Evolutionary conservation across 306 rosid species (phyloP), one percentile per base, ranked within the genome.

Genomic region (Purshia tridentata): DNA sequence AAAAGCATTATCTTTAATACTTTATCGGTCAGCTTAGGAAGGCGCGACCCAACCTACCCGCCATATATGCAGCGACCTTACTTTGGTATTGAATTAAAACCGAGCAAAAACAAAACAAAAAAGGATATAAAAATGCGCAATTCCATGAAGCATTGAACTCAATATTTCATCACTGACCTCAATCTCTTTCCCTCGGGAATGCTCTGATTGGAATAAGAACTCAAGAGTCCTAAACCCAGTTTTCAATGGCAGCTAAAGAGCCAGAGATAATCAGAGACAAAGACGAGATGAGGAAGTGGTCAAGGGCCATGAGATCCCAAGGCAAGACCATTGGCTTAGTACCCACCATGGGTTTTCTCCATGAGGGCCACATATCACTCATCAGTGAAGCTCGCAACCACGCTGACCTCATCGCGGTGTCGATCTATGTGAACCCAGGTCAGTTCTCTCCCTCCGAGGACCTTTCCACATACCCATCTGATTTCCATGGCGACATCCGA

Each of bases 291-390:
- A 83, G 97, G 75, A 70, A 72, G 48, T 94, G 99, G 99, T 85
- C 97, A 12, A 86, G 97, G 18, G 22, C 83, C n/a, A 87, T 84
- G 88, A 82, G 91, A 81, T 83, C 93, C 47, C 85, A 79, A 77
- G 92, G 91, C 61, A 90, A 87, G 18, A 42, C 82, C 62, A 82
- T 94, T 2, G 86, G 80, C 37, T 47, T 91, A 1, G 96, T 94
- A 1, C 99, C 97, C 83, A 91, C 97, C 42, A 94, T 94, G 99
- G 99, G 97, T 2, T 91, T 52, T 72, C 97, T 94, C 72, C 97
- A 94, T 44, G 67, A 79, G 9, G 96, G 99, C 48, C 97, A 91
- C 63, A 67, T 94, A n/a, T 82, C 98, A 2, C 89, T 94, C 13
- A 64, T 94, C 67, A 65, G 45, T 47, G 82, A 87, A 78, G 96